A percentile compares a stretch with the other conserved stretches of the same genome.
Evolutionary conservation across 495 filamentous ascomycete species (phyloP).

Genomic region (Xylaria sp.): DNA sequence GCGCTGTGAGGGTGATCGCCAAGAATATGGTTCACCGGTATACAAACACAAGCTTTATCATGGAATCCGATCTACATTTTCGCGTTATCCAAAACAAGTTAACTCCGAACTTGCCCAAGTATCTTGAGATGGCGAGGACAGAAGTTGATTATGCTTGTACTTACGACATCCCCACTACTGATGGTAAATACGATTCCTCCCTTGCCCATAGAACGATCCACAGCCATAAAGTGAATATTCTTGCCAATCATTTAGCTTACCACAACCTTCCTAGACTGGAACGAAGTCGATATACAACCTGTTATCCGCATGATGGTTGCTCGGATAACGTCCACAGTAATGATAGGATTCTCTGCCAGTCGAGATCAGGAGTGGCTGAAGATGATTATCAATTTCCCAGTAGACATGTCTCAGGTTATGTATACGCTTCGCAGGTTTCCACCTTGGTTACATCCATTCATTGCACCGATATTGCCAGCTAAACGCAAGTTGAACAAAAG

Average conservation of each 20-base stretch:
- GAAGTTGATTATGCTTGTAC: not conserved
- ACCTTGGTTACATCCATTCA: constrained; percentile 17
- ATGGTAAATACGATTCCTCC: too few species aligned
- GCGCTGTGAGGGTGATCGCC: not conserved
- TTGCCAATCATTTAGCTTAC: too few species aligned
- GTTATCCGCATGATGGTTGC: constrained; percentile 43
- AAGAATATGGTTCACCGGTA: constrained; percentile 11
- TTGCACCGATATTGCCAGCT: constrained; percentile 14
- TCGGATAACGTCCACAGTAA: constrained; percentile 50
- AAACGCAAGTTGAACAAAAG: not conserved
- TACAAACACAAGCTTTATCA: not conserved
- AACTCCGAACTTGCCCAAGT: not conserved
- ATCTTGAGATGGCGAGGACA: not conserved
- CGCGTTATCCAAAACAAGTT: not conserved
- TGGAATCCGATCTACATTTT: not conserved
- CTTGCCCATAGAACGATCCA: too few species aligned
- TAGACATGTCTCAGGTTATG: constrained; percentile 11
- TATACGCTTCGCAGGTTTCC: constrained; percentile 40
- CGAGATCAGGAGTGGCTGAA: constrained; percentile 55
- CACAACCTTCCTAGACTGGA: too few species aligned
- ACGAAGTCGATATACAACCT: constrained; percentile 20
- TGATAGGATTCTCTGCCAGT: constrained; percentile 50
- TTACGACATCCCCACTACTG: not conserved
- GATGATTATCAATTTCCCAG: constrained; percentile 46
- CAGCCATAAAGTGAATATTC: too few species aligned